Percentiles rank a stretch among this genome's conserved stretches.
phyloP scores from a whole-genome alignment of 495 filamentous ascomycete genomes.

The Penicillium chermesinum region DNA sequence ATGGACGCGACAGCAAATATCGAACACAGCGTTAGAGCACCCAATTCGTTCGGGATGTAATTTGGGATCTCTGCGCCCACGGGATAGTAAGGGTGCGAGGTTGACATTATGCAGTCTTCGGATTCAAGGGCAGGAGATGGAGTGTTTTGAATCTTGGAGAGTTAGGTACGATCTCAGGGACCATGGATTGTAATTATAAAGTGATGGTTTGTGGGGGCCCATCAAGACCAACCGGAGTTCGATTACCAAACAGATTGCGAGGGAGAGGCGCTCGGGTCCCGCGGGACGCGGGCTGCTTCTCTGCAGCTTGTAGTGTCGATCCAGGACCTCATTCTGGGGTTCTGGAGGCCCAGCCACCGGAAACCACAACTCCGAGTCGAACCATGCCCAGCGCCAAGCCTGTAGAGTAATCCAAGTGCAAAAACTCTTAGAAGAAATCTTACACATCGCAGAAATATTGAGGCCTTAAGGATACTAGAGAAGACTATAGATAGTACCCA shows the following conservation, averaged over 20 bases:
- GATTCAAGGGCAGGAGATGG: neutral
- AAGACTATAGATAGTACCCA: too few relatives aligned
- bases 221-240: neutral
- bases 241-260: neutral
- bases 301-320: too few relatives aligned
- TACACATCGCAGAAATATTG: too few relatives aligned
- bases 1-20: conserved; percentile 44
- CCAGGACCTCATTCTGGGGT: too few relatives aligned
- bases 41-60: conserved; percentile 50
- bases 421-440: too few relatives aligned
- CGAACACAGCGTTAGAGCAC: conserved; percentile 38
- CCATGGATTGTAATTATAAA: neutral
- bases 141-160: neutral
- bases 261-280: neutral
- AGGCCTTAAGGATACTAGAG: too few relatives aligned
- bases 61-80: conserved; percentile 45
- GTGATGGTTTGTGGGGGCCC: neutral
- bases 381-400: too few relatives aligned
- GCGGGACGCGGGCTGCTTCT: neutral
- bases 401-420: too few relatives aligned
- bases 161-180: neutral
- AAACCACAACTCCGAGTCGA: too few relatives aligned
- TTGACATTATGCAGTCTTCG: too few relatives aligned
- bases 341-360: too few relatives aligned
- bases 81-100: conserved; percentile 60